These are phyloP conservation scores for Heliosperma pusillum DNA, from an alignment of 148 eudicot species.

Conservation along the genomic window DNA sequence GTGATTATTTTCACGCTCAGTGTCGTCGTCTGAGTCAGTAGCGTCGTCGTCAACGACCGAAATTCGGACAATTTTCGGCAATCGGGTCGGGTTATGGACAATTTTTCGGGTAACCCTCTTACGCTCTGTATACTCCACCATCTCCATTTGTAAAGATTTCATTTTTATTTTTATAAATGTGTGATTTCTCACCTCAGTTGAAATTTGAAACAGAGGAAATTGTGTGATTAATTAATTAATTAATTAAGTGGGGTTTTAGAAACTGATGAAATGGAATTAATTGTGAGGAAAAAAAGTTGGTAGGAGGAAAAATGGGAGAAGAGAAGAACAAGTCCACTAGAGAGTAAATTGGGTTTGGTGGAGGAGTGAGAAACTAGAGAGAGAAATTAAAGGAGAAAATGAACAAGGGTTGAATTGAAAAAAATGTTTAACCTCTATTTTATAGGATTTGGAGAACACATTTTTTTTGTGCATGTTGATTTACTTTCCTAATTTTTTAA, in stretches of 20 bases:
- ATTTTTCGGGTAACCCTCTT: constrained; percentile 1
- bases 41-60: constrained; percentile 49
- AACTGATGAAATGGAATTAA: not conserved
- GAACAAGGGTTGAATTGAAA: not conserved
- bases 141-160: not conserved
- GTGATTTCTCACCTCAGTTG: no score
- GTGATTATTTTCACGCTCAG: not conserved
- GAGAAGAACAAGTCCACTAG: not conserved
- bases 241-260: not conserved
- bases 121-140: constrained; percentile 19
- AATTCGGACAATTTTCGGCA: constrained; percentile 36
- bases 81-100: not conserved
- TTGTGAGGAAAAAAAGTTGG: not conserved
- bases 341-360: not conserved
- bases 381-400: not conserved
- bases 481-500: no score
- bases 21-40: constrained; percentile 46
- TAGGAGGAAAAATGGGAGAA: not conserved
- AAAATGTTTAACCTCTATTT: not conserved
- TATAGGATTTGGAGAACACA: constrained; percentile 9
- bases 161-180: no score
- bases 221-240: not conserved
- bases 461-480: not conserved
- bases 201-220: not conserved
- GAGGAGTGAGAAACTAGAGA: not conserved